Base-by-base conservation (phyloP, 164 flowering plant genomes). In the Stephania yunnanensis region DNA sequence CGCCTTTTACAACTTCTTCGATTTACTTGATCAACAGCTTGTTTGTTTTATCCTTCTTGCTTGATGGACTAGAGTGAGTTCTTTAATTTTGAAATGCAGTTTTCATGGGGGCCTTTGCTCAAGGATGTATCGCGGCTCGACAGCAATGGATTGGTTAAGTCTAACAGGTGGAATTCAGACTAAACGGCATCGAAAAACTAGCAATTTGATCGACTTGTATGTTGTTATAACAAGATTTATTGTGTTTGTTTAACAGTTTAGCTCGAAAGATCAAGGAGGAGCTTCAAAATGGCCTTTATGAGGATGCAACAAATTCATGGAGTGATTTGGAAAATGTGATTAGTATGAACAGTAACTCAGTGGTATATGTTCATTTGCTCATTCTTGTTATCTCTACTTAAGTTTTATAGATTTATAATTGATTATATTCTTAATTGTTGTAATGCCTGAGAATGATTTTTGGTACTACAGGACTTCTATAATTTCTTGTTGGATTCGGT, bases 51-150 rank as follows among this genome's bases (percentile, higher is more conserved):
- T 70, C 25, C 4, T 46, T 19, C 30, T 46, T 7, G 19, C n/a
- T 9, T 10, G 22, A 15, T n/a, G 2, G 53, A 11, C 36, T 68
- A 17, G 6, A 44, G 70, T 12, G 22, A 61, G 10, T 22, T 31
- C 13, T 22, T 58, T 58, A n/a, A 15, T 52, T 6, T 73, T 20
- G 69, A 69, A 65, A 63, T 79, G 82, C 86, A 93, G 99, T 74
- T 86, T 69, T 88, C 97, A 75, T 95, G 99, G 97, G 99, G 90
- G 7, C 96, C 99, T 82, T 87, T 95, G 7, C 90, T 95, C 7
- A 90, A 87, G 78, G 97, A 93, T 76, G 74, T 95, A 3, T 90
- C 97, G 6, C 78, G 99, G 72, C 86, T 95, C 10, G 99, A 93
- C 71, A 53, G 80, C 66, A 85, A 81, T 74, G 97, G 91, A 3